These are phyloP conservation scores for Geum urbanum DNA, from an alignment of 306 rosid species.

Conservation along the genomic window DNA sequence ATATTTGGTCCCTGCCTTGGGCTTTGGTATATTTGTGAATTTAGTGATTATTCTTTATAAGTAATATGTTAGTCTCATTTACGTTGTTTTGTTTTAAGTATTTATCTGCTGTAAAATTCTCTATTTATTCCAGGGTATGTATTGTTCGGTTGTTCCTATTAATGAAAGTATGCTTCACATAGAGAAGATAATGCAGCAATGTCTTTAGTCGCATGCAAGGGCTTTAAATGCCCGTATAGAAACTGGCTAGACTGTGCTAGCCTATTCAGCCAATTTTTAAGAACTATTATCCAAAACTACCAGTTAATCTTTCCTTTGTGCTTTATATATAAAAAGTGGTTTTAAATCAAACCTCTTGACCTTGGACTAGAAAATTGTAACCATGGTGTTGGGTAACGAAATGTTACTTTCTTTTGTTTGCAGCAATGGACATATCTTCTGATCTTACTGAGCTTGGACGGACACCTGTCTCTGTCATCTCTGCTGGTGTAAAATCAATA, in stretches of 20 bases:
- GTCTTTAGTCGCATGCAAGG: not conserved
- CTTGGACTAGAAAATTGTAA: not conserved
- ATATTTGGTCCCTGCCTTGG: not conserved
- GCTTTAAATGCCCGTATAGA: not conserved
- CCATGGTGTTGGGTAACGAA: not conserved
- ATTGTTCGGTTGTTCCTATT: not conserved
- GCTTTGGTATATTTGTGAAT: not conserved
- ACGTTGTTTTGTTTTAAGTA: not conserved
- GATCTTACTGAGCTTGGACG: constrained; percentile 95
- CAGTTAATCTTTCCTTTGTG: not conserved
- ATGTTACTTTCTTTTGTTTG: constrained; percentile 20
- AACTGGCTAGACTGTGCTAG: not conserved
- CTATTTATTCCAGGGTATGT: not conserved
- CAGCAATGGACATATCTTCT: constrained; percentile 91
- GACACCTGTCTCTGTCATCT: constrained; percentile 86
- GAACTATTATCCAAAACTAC: not conserved
- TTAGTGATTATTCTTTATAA: not conserved
- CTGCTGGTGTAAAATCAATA: constrained; percentile 94
- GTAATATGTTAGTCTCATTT: not conserved
- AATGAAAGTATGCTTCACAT: not conserved
- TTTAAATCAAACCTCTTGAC: not conserved
- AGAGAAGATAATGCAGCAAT: not conserved
- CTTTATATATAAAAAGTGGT: not conserved
- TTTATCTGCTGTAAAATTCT: not conserved
- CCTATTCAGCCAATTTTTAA: not conserved